phyloP scores from a whole-genome alignment of 1,284 basidiomycete species.

The Leccinum subspadiceum region DNA sequence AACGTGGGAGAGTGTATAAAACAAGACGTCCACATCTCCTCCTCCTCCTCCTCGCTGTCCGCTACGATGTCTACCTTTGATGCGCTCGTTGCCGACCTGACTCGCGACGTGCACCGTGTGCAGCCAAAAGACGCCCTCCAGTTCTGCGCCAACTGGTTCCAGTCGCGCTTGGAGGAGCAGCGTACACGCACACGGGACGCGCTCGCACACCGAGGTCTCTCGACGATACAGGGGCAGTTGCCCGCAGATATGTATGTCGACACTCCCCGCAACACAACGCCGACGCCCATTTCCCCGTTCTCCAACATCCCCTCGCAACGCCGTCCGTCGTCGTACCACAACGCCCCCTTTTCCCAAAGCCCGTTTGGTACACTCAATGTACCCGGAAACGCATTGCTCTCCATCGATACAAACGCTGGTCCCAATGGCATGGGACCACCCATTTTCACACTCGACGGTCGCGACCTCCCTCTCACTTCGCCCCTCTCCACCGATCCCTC shows the following conservation, averaged over 20 bases:
- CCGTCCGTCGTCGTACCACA: conserved; percentile 48
- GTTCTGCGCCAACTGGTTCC: conserved; percentile 96
- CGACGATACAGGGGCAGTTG: conserved; percentile 47
- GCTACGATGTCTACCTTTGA: conserved; percentile 67
- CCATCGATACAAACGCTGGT: conserved; percentile 38
- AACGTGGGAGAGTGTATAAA: conserved; percentile 27
- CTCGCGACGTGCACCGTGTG: conserved; percentile 80
- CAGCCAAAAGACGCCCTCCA: conserved; percentile 90
- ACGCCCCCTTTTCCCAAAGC: conserved; percentile 50
- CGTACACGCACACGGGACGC: conserved; percentile 68
- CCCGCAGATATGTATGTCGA: conserved; percentile 63
- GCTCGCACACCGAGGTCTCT: conserved; percentile 50
- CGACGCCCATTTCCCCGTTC: conserved; percentile 48
- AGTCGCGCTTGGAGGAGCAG: conserved; percentile 81
- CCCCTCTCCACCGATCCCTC: conserved; percentile 45
- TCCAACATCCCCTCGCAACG: conserved; percentile 46
- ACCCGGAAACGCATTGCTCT: conserved; percentile 70
- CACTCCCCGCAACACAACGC: conserved; percentile 32
- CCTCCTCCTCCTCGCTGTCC: conserved; percentile 9
- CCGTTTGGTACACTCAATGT: conserved; percentile 77
- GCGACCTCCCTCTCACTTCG: conserved; percentile 60
- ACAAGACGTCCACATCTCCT: conserved; percentile 1
- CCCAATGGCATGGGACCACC: conserved; percentile 40
- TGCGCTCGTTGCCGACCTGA: conserved; percentile 79
- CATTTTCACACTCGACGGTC: conserved; percentile 56